Base-by-base conservation (phyloP, 768 basidiomycete genomes). In the Mycena chlorophos region DNA sequence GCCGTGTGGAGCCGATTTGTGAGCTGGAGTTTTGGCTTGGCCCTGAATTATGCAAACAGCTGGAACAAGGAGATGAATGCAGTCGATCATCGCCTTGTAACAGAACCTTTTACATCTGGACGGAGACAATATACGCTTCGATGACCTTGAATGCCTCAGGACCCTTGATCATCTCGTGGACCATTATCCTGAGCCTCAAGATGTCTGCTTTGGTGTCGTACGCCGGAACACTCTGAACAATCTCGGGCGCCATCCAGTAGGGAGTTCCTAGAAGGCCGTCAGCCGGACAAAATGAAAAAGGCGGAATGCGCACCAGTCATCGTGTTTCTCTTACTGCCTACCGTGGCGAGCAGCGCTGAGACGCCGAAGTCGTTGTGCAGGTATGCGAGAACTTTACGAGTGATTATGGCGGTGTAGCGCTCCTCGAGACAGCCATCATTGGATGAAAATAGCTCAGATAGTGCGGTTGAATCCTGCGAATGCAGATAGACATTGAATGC, bases 191-290 rank as follows among this genome's bases (percentile, higher is more conserved):
- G 54, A 99, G 73, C 66, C 92, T 94, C 97, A 97, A 98, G 39
- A 99, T 93, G 66, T 99, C 97, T 2, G 96, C 97, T 69, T 97
- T 98, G 50, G 91, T 89, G 66, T 99, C 96, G 71, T 99, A 98
- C 39, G 86, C 80, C n/a, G 92, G 85, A 12, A 90, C 87, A 10
- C 81, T 80, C 61, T 93, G 90, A 16, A 96, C 91, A 3, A 98
- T 93, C 71, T 99, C 97, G 0, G 97, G 97, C 0, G 97, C 97
- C 97, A 99, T 99, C 96, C 96, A 98, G 68, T 97, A 93, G 0
- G 95, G 96, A 1, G 97, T 98, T 1, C 97, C 97, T 58, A 48
- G 16, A 31, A 27, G 14, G 6, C 30, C 8, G 26, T 3, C 5
- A 31, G n/a, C 27, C n/a, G n/a, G n/a, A 5, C 30, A 6, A n/a